Base-by-base conservation (phyloP, 495 filamentous ascomycete genomes). In the Aspergillus carlsbadensis region DNA sequence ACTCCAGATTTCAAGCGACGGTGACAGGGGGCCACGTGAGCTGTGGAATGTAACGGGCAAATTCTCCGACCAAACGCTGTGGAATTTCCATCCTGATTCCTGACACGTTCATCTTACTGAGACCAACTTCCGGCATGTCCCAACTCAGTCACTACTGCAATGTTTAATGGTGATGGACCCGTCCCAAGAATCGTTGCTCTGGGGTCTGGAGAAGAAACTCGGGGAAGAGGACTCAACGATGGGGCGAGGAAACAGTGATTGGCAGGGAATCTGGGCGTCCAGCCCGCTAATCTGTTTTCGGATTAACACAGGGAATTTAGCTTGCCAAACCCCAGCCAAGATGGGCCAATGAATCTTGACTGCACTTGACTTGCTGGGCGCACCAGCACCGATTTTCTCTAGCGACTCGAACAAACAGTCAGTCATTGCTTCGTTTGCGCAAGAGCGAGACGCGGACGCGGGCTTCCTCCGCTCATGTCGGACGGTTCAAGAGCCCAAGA, bases 1-100 rank as follows among this genome's bases (percentile, higher is more conserved):
- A 22, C 15, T 41, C 39, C 39, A 41, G 15, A 17, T 41, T 43
- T 20, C 2, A 8, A 7, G 6, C 6, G 39, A 41, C 18, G 46
- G 31, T 26, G 10, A 18, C 11, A 43, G 26, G 29, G n/a, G 37
- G 33, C 44, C 54, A 57, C 54, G 54, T 57, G 54, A 50, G 18
- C 6, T 17, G n/a, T 43, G 37, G 54, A 57, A 57, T 57, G 45
- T 57, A 10, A 41, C 8, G 36, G 36, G 36, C 24, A 43, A 57
- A 50, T 43, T 43, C 36, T 37, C 45, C 45, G 35, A 48, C n/a
- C 37, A 10, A 6, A 18, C n/a, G 26, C 26, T 29, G 3, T 29
- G 26, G 26, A 29, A 29, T 29, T 8, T 8, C 8, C 26, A 29
- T 8, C 26, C 26, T 8, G 8, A 29, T 5, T 39, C 36, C 36